A percentile compares a stretch with the other conserved stretches of the same genome.
phyloP scores from a whole-genome alignment of 1,284 basidiomycete genomes.

The Cutaneotrichosporon mucoides region DNA sequence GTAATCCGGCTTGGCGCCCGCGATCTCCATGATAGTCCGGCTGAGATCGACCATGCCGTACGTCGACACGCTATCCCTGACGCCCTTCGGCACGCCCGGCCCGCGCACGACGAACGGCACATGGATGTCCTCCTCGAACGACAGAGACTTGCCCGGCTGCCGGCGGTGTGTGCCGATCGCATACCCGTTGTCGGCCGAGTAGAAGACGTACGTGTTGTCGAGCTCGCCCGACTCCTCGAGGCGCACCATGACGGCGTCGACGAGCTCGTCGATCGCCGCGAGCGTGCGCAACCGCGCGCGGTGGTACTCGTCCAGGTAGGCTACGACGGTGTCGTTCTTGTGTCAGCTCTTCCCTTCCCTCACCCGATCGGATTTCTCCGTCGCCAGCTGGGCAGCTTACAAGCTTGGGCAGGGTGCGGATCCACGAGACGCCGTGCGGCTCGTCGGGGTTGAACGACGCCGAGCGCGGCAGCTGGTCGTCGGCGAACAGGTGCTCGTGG shows the following conservation, averaged over 20 bases:
- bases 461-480: slow-evolving; percentile 17
- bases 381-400: too few species aligned
- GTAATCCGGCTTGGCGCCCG: slow-evolving; percentile 30
- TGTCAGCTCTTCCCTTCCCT: too few species aligned
- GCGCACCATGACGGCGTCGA: slow-evolving; percentile 31
- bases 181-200: slow-evolving; percentile 39
- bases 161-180: slow-evolving; percentile 37
- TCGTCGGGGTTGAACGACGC: slow-evolving; percentile 30
- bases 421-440: slow-evolving; percentile 36
- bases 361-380: too few species aligned
- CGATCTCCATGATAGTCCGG: slow-evolving; percentile 37
- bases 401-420: slow-evolving; percentile 27
- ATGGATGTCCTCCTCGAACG: slow-evolving; percentile 41
- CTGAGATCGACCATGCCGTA: slow-evolving; percentile 37
- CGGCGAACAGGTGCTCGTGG: slow-evolving; percentile 28
- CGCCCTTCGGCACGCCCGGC: slow-evolving; percentile 17
- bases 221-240: slow-evolving; percentile 28
- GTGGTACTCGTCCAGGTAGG: slow-evolving; percentile 40
- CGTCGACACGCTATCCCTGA: slow-evolving; percentile 18
- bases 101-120: slow-evolving; percentile 35
- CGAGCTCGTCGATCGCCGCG: slow-evolving; percentile 39
- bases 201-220: slow-evolving; percentile 41
- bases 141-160: slow-evolving; percentile 39
- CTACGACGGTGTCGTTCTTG: slow-evolving; percentile 28
- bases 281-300: slow-evolving; percentile 29